Evolutionary conservation across 306 rosid genomes (phyloP).

Genomic region (Prunus salicina): DNA sequence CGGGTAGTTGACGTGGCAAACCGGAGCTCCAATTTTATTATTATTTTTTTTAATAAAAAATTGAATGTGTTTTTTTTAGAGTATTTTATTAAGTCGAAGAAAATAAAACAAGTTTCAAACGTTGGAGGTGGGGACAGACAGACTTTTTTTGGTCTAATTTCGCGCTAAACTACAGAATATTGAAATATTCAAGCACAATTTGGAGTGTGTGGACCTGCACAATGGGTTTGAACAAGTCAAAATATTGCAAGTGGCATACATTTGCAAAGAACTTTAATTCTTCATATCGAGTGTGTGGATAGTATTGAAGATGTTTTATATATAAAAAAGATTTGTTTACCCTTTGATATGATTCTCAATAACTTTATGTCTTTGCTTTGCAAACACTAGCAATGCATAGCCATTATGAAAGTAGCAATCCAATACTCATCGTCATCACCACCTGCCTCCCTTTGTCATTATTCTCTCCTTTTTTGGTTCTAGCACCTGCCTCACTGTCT

Average conservation of each 20-base stretch:
- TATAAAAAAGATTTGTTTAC: not conserved
- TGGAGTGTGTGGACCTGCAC: not conserved
- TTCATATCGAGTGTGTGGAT: not conserved
- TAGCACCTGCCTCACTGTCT: no score
- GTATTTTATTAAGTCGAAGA: not conserved
- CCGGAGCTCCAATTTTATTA: no score
- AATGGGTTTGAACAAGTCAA: not conserved
- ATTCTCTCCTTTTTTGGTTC: no score
- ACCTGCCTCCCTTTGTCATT: no score
- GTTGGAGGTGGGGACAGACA: constrained; percentile 35
- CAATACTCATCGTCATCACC: no score
- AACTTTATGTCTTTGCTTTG: not conserved
- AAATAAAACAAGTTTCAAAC: constrained; percentile 12
- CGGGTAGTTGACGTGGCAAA: constrained; percentile 29
- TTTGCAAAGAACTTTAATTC: not conserved
- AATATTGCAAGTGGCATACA: not conserved
- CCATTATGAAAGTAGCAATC: not conserved
- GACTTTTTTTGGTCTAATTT: not conserved
- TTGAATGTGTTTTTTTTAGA: not conserved
- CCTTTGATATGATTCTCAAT: not conserved
- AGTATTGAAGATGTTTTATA: not conserved
- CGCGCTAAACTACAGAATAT: not conserved
- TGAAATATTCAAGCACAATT: not conserved
- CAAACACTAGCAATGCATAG: not conserved
- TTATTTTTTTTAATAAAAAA: not conserved